These are phyloP conservation scores for Eragrostis curvula DNA, from an alignment of 176 grass and related monocot genomes.

Conservation along the genomic window DNA sequence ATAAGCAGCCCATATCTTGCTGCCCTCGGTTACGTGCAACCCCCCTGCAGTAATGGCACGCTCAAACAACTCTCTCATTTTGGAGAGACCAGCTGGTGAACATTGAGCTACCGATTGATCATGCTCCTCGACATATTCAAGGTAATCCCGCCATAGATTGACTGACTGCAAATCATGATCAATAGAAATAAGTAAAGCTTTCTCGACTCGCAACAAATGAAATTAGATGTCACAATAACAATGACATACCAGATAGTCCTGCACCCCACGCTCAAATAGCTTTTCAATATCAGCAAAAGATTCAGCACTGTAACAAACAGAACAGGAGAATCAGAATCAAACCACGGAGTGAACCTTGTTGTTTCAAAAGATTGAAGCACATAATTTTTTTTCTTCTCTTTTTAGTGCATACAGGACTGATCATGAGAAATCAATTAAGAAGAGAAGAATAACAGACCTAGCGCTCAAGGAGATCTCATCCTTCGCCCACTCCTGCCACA, in stretches of 20 bases:
- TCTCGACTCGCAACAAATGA: neutral
- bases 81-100: conserved; percentile 66
- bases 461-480: conserved; percentile 80
- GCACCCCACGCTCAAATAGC: conserved; percentile 83
- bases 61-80: conserved; percentile 93
- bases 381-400: neutral
- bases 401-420: conserved; percentile 12
- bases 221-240: conserved; percentile 6
- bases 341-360: neutral
- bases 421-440: neutral
- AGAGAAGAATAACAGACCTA: conserved; percentile 47
- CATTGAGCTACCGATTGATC: conserved; percentile 72
- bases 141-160: conserved; percentile 81
- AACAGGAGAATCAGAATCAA: neutral
- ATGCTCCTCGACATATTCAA: conserved; percentile 84
- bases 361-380: neutral
- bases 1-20: conserved; percentile 88
- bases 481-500: conserved; percentile 92
- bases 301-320: conserved; percentile 62
- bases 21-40: conserved; percentile 73
- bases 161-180: conserved; percentile 66
- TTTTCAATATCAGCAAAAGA: conserved; percentile 68
- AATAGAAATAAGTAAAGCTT: conserved; percentile 38
- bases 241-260: conserved; percentile 89
- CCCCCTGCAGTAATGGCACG: conserved; percentile 82